Conservation (phyloP, 306 rosid species). For the Cyclanthera cordifolia region DNA sequence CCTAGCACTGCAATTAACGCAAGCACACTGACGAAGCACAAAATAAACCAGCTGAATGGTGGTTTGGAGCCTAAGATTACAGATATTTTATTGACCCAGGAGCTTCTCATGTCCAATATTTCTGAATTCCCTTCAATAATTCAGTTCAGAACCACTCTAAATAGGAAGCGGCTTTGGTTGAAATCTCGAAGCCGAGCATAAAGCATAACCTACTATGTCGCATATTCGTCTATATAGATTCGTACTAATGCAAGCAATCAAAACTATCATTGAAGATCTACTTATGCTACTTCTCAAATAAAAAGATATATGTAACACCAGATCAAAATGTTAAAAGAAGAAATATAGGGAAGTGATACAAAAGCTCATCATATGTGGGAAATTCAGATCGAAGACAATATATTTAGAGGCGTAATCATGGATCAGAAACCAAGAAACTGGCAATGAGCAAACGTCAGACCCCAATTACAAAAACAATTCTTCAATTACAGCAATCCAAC, state of each 20-base stretch:
- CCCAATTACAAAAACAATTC: conserved; percentile 1
- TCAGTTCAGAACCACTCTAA: conserved; percentile 27
- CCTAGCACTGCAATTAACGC: conserved; percentile 61
- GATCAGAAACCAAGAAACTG: conserved; percentile 22
- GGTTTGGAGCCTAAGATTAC: conserved; percentile 54
- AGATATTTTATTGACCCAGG: conserved; percentile 65
- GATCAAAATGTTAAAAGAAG: conserved; percentile 14
- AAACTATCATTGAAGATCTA: conserved; percentile 41
- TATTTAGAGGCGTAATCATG: conserved; percentile 13
- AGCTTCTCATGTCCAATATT: conserved; percentile 76
- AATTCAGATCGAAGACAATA: conserved; percentile 13
- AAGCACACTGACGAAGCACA: conserved; percentile 52
- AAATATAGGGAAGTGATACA: conserved; percentile 8
- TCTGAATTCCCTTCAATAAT: conserved; percentile 21
- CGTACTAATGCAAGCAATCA: conserved; percentile 24
- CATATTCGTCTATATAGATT: conserved; percentile 23
- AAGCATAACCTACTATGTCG: conserved; percentile 36
- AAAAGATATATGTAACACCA: conserved; percentile 17
- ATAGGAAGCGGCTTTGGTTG: conserved; percentile 24
- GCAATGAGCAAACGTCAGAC: neutral
- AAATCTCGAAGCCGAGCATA: conserved; percentile 33
- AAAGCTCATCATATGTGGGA: conserved; percentile 9
- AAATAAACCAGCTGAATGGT: conserved; percentile 59
- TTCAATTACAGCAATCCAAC: neutral
- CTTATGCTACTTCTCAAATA: conserved; percentile 30